These are phyloP conservation scores for Dioszegia crocea DNA, from an alignment of 768 basidiomycete species.

Conservation along the genomic window DNA sequence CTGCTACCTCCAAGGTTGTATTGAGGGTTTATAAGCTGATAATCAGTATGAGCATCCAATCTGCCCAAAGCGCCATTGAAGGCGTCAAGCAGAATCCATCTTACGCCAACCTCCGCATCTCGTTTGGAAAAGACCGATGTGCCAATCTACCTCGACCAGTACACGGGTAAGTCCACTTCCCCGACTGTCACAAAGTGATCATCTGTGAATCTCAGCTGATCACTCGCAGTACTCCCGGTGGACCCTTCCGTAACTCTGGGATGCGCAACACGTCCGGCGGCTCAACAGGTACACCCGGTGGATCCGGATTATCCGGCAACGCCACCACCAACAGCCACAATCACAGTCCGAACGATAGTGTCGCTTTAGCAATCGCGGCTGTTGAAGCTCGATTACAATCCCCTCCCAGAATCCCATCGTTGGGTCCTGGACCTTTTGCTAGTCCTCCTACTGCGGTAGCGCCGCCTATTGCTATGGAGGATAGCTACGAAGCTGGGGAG, in stretches of 20 bases:
- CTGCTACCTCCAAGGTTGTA: neutral
- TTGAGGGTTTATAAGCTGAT: neutral
- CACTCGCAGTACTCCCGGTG: neutral
- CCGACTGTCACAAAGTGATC: neutral
- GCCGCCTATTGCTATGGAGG: no score
- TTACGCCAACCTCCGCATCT: slow-evolving; percentile 80
- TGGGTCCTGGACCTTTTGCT: no score
- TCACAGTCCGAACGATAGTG: neutral
- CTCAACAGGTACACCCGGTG: no score
- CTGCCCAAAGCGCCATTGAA: slow-evolving; percentile 88
- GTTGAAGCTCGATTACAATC: neutral
- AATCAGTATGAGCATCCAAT: slow-evolving; percentile 30
- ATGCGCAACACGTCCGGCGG: neutral
- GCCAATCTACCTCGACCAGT: slow-evolving; percentile 61
- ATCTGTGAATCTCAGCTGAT: neutral
- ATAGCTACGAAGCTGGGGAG: no score
- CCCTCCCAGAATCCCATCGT: no score
- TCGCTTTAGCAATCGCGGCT: neutral
- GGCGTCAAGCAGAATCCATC: slow-evolving; percentile 82
- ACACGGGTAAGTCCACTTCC: slow-evolving; percentile 1
- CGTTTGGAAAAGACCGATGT: slow-evolving; percentile 93
- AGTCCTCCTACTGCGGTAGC: no score
- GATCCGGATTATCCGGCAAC: no score
- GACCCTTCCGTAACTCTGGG: neutral
- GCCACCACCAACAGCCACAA: neutral